Evolutionary conservation across 2,329 filamentous ascomycete genomes (phyloP).

Genomic region (Biscogniauxia mediterranea): DNA sequence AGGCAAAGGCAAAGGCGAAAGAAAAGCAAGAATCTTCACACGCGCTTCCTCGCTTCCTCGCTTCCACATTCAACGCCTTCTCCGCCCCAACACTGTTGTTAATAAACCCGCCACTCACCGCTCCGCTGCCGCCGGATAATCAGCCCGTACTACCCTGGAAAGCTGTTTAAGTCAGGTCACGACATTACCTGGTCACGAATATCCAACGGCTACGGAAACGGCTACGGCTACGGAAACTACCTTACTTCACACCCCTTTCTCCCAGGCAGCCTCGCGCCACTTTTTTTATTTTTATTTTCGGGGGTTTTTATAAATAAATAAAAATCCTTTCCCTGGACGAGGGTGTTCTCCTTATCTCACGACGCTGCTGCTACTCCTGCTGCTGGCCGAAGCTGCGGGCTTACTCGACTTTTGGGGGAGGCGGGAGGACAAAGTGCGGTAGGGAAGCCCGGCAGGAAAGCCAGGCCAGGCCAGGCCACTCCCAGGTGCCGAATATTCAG

Average conservation of each 20-base stretch:
- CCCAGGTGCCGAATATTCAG: conserved; percentile 30
- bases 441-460: not conserved
- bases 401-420: not conserved
- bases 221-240: too few species aligned
- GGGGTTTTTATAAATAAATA: too few species aligned
- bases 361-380: conserved; percentile 2
- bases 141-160: conserved; percentile 11
- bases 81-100: conserved; percentile 13
- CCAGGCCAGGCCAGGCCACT: conserved; percentile 18
- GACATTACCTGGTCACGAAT: conserved; percentile 7
- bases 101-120: conserved; percentile 19
- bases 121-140: conserved; percentile 13
- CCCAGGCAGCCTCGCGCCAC: not conserved
- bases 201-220: not conserved
- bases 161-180: conserved; percentile 11
- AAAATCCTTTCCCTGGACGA: too few species aligned
- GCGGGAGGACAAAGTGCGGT: not conserved
- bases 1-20: not conserved
- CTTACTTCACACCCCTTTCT: too few species aligned
- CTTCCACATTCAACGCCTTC: conserved; percentile 14
- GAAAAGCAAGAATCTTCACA: conserved; percentile 15
- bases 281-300: not conserved
- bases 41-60: conserved; percentile 13
- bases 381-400: not conserved
- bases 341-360: conserved; percentile 20